Percentiles rank a stretch among this genome's conserved stretches.
Evolutionary conservation across 306 rosid genomes (phyloP).

Genomic region (Canavalia gladiata): DNA sequence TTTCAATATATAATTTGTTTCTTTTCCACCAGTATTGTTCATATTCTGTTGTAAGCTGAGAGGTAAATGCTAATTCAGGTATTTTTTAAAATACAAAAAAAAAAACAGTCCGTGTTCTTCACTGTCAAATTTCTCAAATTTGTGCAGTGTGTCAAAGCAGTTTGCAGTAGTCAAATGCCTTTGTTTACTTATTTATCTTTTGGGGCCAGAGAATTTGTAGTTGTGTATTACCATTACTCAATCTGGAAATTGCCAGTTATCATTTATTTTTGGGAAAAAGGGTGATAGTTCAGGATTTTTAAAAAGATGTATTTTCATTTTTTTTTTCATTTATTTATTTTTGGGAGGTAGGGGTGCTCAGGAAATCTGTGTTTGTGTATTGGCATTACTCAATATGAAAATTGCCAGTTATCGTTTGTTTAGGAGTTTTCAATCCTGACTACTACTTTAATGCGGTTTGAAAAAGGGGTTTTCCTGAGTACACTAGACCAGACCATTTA

Average conservation of each 20-base stretch:
- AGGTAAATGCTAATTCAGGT: neutral
- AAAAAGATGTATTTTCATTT: neutral
- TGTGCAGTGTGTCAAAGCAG: neutral
- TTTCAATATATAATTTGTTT: too few relatives aligned
- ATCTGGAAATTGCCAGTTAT: slow-evolving; percentile 34
- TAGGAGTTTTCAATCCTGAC: slow-evolving; percentile 27
- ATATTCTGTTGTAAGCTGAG: neutral
- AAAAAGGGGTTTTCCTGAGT: neutral
- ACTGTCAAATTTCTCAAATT: neutral
- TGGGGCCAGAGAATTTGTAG: neutral
- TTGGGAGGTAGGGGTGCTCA: neutral
- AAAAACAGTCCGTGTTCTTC: neutral
- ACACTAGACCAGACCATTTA: neutral
- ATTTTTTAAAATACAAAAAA: neutral
- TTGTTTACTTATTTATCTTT: neutral
- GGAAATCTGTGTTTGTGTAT: neutral
- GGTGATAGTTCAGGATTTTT: too few relatives aligned
- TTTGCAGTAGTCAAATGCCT: neutral
- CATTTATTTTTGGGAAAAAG: neutral
- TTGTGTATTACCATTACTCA: neutral
- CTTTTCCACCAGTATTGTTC: neutral
- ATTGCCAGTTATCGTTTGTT: slow-evolving; percentile 35
- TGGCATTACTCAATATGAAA: slow-evolving; percentile 26
- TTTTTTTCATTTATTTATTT: neutral
- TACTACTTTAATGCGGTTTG: neutral